These are phyloP conservation scores for Euphorbia pulcherrima DNA, from an alignment of 345 rosid species.

Conservation along the genomic window DNA sequence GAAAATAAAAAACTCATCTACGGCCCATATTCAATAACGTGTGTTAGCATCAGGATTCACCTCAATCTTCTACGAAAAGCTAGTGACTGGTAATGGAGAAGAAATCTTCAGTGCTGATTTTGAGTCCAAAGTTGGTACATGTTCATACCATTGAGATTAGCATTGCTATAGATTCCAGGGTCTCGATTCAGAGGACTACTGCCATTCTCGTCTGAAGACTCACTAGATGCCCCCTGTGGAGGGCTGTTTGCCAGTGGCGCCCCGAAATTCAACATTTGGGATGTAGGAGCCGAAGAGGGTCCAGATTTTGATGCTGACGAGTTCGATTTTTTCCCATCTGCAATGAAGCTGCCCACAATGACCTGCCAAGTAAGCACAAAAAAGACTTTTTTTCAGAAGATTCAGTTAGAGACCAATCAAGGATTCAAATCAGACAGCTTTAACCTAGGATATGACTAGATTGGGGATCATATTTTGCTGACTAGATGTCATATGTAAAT, in stretches of 20 bases:
- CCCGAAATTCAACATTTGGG: conserved; percentile 60
- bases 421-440: background rate
- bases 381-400: too few relatives aligned
- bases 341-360: conserved; percentile 82
- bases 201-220: conserved; percentile 72
- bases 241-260: conserved; percentile 52
- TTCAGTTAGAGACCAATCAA: background rate
- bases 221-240: conserved; percentile 65
- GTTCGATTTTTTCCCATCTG: conserved; percentile 51
- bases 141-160: conserved; percentile 46
- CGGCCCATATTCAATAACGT: background rate
- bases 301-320: conserved; percentile 44
- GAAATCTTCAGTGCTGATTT: conserved; percentile 14
- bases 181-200: conserved; percentile 45
- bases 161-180: conserved; percentile 36
- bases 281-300: conserved; percentile 39
- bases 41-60: conserved; percentile 23
- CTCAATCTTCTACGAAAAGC: conserved; percentile 13
- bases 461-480: background rate
- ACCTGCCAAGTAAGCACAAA: conserved; percentile 52
- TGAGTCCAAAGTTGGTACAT: conserved; percentile 59
- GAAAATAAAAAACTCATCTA: conserved; percentile 5
- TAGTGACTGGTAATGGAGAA: background rate
- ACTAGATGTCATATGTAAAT: background rate
- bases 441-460: background rate